Evolutionary conservation across 2,329 filamentous ascomycete species (phyloP), one percentile per base, ranked within the genome.

Genomic region (Teratosphaeria destructans): DNA sequence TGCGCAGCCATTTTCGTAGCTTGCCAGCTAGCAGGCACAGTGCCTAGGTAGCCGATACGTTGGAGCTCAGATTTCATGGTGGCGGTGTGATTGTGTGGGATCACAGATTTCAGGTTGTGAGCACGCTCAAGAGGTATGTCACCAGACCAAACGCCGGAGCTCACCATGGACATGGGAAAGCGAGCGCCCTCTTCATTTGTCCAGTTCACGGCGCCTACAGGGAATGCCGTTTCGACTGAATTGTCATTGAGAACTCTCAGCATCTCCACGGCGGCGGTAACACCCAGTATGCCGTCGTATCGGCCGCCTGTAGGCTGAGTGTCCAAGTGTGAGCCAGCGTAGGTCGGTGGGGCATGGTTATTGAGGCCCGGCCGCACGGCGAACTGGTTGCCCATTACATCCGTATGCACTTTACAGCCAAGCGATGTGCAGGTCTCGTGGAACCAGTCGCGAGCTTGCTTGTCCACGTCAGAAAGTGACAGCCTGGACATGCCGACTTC

Each of bases 171-270:
- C 58, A 85, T 84, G 0, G 89, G 88, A 63, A 93, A 93, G 0
- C 89, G 82, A 1, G 89, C 89, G 2, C 89, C 89, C 75, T 94
- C 90, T 75, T 94, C 89, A 68, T 89, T 89, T 2, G 87, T 91
- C 87, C 86, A 90, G 68, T 91, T 90, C 2, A 92, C 83, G 0
- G 91, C 82, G 0, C 87, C 88, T 0, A 92, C 80, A 1, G 86
- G 85, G 47, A 83, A 87, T 53, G 87, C 81, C 0, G 89, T 92
- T 68, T 87, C 81, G 1, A 87, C 77, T 26, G 81, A 77, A 62
- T 85, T 81, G 19, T 92, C 88, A 5, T 85, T 79, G 53, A 95
- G 75, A 0, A 84, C 80, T 61, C 79, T 82, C 14, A 94, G 75
- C 71, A 88, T 85, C 73, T 94, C 89, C 0, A 94, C 77, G 0